Conservation (phyloP, 495 filamentous ascomycete genomes). For the Monascus purpureus region DNA sequence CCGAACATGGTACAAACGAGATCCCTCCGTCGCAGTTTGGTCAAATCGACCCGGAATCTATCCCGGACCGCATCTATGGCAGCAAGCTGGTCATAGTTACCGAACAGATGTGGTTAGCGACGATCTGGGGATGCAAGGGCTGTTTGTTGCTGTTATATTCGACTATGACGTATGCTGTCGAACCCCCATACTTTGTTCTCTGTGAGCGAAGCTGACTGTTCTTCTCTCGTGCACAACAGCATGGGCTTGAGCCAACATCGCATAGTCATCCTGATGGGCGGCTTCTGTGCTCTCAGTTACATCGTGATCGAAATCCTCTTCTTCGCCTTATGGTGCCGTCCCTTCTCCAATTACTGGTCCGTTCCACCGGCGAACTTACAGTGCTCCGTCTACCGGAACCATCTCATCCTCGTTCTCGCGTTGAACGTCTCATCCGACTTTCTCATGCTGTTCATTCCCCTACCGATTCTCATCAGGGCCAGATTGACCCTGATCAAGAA, state of each 20-base stretch:
- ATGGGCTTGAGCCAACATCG: slow-evolving; percentile 25
- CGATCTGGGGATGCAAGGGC: slow-evolving; percentile 40
- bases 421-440: slow-evolving; percentile 45
- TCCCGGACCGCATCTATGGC: slow-evolving; percentile 31
- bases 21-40: slow-evolving; percentile 30
- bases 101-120: slow-evolving; percentile 26
- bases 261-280: slow-evolving; percentile 33
- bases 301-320: slow-evolving; percentile 42
- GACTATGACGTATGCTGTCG: slow-evolving; percentile 31
- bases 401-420: slow-evolving; percentile 41
- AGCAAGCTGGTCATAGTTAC: slow-evolving; percentile 34
- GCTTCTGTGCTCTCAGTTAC: slow-evolving; percentile 33
- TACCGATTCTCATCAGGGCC: slow-evolving; percentile 37
- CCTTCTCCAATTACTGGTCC: slow-evolving; percentile 39
- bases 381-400: slow-evolving; percentile 17
- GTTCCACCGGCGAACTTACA: slow-evolving; percentile 11
- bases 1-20: slow-evolving; percentile 40
- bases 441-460: slow-evolving; percentile 39
- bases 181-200: neutral
- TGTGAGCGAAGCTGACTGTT: neutral
- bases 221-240: no score
- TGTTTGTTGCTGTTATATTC: slow-evolving; percentile 40
- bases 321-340: slow-evolving; percentile 43
- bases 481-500: slow-evolving; percentile 31
- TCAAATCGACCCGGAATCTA: slow-evolving; percentile 30